Evolutionary conservation across 192 early-diverging fungal species (phyloP).

Genomic region (Coemansia asiatica): DNA sequence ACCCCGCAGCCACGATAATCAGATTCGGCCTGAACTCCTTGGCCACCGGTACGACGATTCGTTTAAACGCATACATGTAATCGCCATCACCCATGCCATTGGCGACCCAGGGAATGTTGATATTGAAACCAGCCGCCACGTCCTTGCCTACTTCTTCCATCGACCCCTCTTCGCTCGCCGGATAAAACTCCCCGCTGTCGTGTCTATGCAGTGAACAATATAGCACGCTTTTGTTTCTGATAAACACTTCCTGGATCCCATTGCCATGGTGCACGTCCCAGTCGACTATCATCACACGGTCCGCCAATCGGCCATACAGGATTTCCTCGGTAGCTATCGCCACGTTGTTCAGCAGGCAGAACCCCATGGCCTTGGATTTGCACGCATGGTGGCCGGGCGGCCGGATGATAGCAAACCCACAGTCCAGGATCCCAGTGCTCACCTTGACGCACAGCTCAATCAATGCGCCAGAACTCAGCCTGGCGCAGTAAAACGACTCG

Average conservation of each 20-base stretch:
- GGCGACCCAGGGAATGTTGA: conserved; percentile 86
- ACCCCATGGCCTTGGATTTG: conserved; percentile 72
- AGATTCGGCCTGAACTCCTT: conserved; percentile 81
- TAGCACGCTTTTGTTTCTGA: conserved; percentile 72
- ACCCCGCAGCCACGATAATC: conserved; percentile 84
- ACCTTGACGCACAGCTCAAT: conserved; percentile 74
- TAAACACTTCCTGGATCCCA: conserved; percentile 85
- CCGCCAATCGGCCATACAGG: conserved; percentile 46
- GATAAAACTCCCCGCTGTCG: conserved; percentile 79
- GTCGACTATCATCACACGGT: conserved; percentile 80
- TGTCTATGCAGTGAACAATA: conserved; percentile 88
- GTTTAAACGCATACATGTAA: conserved; percentile 82
- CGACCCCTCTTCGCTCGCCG: conserved; percentile 59
- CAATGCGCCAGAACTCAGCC: conserved; percentile 74
- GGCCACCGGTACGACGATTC: conserved; percentile 79
- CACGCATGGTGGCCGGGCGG: conserved; percentile 96
- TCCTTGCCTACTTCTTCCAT: conserved; percentile 64
- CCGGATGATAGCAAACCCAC: conserved; percentile 85
- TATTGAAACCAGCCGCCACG: conserved; percentile 67
- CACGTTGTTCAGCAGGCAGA: conserved; percentile 89
- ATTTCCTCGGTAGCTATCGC: conserved; percentile 75
- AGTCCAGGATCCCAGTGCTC: conserved; percentile 59
- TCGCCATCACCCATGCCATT: conserved; percentile 79
- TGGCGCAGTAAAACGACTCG: conserved; percentile 62
- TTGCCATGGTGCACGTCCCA: conserved; percentile 98